Conservation (phyloP, 202 grass and related monocot genomes). For the Elaeis oleifera region DNA sequence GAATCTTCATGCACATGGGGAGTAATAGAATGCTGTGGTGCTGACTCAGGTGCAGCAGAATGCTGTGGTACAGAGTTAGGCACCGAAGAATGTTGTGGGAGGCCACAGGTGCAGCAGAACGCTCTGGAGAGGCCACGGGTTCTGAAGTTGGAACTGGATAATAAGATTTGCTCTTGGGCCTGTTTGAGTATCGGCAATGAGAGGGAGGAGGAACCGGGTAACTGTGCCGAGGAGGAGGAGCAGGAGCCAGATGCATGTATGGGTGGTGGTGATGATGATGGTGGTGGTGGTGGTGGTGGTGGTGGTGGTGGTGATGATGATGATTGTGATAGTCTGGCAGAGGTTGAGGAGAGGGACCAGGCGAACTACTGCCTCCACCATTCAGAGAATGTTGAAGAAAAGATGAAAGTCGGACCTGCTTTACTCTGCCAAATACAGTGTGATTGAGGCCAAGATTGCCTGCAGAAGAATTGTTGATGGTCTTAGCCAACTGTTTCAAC, state of each 20-base stretch:
- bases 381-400: slow-evolving; percentile 82
- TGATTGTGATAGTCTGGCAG: slow-evolving; percentile 38
- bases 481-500: slow-evolving; percentile 86
- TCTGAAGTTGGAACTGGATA: slow-evolving; percentile 8
- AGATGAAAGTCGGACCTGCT: slow-evolving; percentile 89
- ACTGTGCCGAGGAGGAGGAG: slow-evolving; percentile 23
- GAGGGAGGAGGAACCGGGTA: slow-evolving; percentile 38
- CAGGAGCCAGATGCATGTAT: slow-evolving; percentile 32
- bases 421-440: slow-evolving; percentile 87
- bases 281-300: slow-evolving; percentile 44
- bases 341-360: slow-evolving; percentile 55
- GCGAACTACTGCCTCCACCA: slow-evolving; percentile 38
- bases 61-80: slow-evolving; percentile 4
- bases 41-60: slow-evolving; percentile 7
- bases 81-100: slow-evolving; percentile 11
- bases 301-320: slow-evolving; percentile 26
- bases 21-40: slow-evolving; percentile 8
- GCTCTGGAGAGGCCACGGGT: slow-evolving; percentile 29
- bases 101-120: background rate
- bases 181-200: slow-evolving; percentile 54
- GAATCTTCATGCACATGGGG: slow-evolving; percentile 26
- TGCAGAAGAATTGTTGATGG: slow-evolving; percentile 87
- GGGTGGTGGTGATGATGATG: slow-evolving; percentile 11
- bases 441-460: slow-evolving; percentile 90
- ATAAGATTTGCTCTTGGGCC: slow-evolving; percentile 18